phyloP scores from a whole-genome alignment of 441 rosid species.

The Biscutella laevigata region DNA sequence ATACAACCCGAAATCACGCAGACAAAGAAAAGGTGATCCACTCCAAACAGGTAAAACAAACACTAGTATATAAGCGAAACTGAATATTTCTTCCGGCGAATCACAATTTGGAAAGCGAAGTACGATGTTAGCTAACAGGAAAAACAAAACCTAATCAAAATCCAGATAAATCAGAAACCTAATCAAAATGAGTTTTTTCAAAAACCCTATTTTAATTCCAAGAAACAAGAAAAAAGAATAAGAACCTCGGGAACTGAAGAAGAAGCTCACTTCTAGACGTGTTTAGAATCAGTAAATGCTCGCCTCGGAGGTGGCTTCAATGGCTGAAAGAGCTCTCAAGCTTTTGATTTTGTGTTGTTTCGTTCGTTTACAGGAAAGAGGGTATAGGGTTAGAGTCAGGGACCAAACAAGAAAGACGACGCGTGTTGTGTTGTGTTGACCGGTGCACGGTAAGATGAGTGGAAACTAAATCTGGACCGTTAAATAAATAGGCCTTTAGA shows the following conservation, averaged over 20 bases:
- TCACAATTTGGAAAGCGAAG: background rate
- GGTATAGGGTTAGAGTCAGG: conserved; percentile 19
- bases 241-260: conserved; percentile 17
- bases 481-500: background rate
- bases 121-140: background rate
- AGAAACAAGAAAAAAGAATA: background rate
- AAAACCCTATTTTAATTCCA: conserved; percentile 10
- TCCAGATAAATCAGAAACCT: background rate
- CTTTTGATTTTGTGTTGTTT: conserved; percentile 6
- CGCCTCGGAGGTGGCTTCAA: background rate
- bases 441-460: conserved; percentile 3
- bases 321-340: conserved; percentile 15
- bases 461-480: conserved; percentile 1
- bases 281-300: background rate
- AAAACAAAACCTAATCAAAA: conserved; percentile 1
- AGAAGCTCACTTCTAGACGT: background rate
- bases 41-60: background rate
- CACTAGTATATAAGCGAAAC: background rate
- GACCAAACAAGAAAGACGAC: background rate
- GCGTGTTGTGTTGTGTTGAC: conserved; percentile 6
- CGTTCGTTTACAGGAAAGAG: background rate
- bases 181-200: background rate
- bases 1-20: background rate
- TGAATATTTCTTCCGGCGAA: background rate
- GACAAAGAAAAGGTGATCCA: background rate